These are phyloP conservation scores for Solanum hybrid DNA, from an alignment of 305 asterid genomes.

Conservation along the genomic window DNA sequence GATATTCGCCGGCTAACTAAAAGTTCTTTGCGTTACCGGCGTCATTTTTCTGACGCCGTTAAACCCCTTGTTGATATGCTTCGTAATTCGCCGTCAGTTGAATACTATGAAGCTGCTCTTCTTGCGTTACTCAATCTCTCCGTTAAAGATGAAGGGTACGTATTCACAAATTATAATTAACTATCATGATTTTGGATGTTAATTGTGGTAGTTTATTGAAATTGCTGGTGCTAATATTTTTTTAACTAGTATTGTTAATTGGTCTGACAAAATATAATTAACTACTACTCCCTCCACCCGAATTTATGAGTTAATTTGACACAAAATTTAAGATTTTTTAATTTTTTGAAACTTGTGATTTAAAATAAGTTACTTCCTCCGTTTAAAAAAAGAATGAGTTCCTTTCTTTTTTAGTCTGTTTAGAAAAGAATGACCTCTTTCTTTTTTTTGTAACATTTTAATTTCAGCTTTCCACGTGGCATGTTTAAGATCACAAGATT, in stretches of 20 bases:
- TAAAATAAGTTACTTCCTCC: too few species aligned
- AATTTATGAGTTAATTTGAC: not conserved
- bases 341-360: not conserved
- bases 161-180: not conserved
- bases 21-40: slow-evolving; percentile 66
- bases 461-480: too few species aligned
- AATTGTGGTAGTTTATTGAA: not conserved
- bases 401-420: too few species aligned
- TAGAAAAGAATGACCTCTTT: too few species aligned
- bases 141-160: slow-evolving; percentile 68
- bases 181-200: not conserved
- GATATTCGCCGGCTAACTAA: slow-evolving; percentile 71
- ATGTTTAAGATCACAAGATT: too few species aligned
- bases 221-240: not conserved
- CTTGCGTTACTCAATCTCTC: slow-evolving; percentile 69
- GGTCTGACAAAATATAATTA: too few species aligned
- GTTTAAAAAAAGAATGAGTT: too few species aligned
- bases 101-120: slow-evolving; percentile 54
- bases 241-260: too few species aligned
- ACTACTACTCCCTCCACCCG: not conserved
- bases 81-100: slow-evolving; percentile 18
- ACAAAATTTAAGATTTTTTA: too few species aligned
- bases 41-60: slow-evolving; percentile 53
- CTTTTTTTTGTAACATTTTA: too few species aligned
- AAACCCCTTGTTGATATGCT: slow-evolving; percentile 62